Base-by-base conservation (phyloP, 176 grass and related monocot genomes). In the Triticum dicoccoides region DNA sequence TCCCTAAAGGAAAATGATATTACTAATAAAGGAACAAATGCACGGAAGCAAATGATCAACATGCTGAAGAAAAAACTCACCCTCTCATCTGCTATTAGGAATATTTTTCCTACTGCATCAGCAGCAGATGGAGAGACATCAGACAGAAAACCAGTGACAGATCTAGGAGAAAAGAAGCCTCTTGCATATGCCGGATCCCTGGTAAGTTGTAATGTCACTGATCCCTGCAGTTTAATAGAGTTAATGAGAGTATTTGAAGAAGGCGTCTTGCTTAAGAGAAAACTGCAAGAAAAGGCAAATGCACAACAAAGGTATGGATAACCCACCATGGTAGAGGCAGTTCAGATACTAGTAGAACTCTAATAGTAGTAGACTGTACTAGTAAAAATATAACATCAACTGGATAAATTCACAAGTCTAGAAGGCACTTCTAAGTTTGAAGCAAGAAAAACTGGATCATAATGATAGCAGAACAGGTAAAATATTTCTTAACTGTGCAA, bases 71-170 rank as follows among this genome's bases (percentile, higher is more conserved):
- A 79, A 89, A 76, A 71, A 90, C 88, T 85, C 87, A 98, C 97
- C 63, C 82, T 83, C 61, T 96, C 94, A 91, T 96, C 90, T 83
- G 97, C 97, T 68, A 80, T 82, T 73, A 96, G 42, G 87, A 80
- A 91, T 85, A 99, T 92, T 99, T 96, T 99, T 72, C 97, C 97
- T 39, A 99, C 87, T 94, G 93, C 97, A 94, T 99, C 97, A 83
- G 97, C 97, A 80, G 97, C 94, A n/a, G 92, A 76, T 77, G 92
- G 76, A 86, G 69, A 93, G 88, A 99, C 89, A 90, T 99, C 97
- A 88, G 97, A 89, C 29, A 99, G 92, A 89, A 99, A 99, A 51
- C 92, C 97, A 44, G 91, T 94, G 70, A 99, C 94, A 85, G 89
- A 92, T 94, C 97, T 92, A 64, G 90, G 75, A 85, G 97, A 99